Base-by-base conservation (phyloP, 2,329 filamentous ascomycete species). In the Trichoderma atrobrunneum region DNA sequence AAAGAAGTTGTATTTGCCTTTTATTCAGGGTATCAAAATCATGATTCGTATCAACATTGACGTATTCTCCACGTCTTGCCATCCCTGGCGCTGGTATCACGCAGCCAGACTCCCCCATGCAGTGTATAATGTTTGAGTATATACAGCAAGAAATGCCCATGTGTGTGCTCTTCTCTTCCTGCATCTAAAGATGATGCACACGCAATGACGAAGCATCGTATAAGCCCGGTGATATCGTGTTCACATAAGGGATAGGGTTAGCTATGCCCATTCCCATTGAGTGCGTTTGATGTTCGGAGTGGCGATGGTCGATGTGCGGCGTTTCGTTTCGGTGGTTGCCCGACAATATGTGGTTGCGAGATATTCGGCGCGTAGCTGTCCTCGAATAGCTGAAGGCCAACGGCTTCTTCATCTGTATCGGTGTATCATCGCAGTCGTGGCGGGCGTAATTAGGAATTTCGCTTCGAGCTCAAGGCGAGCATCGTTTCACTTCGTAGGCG, bases 401-500 rank as follows among this genome's bases (percentile, higher is more conserved):
- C 28, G 30, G 2, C 39, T 5, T 26, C 14, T 26, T 26, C 24
- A 5, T 56, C 30, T 18, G 14, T 28, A 6, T 4, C 5, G 18
- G 30, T 24, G 11, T n/a, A 5, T 8, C 24, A 18, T 34, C 26
- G 26, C 54, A 16, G 28, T 16, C 30, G 36, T 14, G 36, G 26
- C 12, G n/a, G 16, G 18, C 1, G 16, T 30, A 36, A 43, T 14
- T n/a, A 10, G 28, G 36, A 1, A 32, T 60, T 30, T 43, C 18
- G 21, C 21, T 59, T 59, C 54, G 18, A 43, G 28, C 21, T 6
- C 18, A 5, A 18, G 7, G 6, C 2, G 7, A 5, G 24, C 1
- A 48, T 16, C 30, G 12, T 4, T 57, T 78, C 74, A 78, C 72
- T 78, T 78, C 24, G 73, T 76, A 4, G 76, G 77, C 59, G 75